Evolutionary conservation across 495 filamentous ascomycete genomes (phyloP).

Genomic region (Penicillium waksmanii): DNA sequence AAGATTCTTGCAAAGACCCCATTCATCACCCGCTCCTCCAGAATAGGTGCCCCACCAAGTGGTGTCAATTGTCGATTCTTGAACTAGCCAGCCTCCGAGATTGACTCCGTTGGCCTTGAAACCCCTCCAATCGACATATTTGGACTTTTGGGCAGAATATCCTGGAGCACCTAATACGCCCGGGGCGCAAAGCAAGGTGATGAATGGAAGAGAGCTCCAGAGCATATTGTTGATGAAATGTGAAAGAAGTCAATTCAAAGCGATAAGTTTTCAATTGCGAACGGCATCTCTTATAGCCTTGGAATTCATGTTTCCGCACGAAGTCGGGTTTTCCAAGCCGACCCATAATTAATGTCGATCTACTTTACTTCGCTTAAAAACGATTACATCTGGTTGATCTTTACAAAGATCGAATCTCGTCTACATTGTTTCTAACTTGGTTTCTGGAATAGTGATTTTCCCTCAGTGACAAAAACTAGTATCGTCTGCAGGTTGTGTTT

Average conservation of each 20-base stretch:
- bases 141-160: background rate
- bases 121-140: conserved; percentile 14
- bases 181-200: background rate
- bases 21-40: conserved; percentile 32
- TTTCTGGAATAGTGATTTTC: background rate
- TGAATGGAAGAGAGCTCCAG: background rate
- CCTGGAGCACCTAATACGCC: background rate
- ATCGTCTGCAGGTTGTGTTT: background rate
- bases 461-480: too few relatives aligned
- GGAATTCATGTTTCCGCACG: background rate
- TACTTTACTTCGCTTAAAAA: background rate
- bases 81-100: conserved; percentile 39
- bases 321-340: background rate
- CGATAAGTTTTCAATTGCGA: background rate
- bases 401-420: background rate
- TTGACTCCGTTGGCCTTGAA: conserved; percentile 26
- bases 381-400: background rate
- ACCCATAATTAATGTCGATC: background rate
- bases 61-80: conserved; percentile 38
- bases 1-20: conserved; percentile 33
- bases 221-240: background rate
- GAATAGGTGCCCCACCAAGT: conserved; percentile 30
- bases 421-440: background rate
- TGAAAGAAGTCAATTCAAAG: background rate
- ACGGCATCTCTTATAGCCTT: background rate